These are phyloP conservation scores for Syzygium oleosum DNA, from an alignment of 345 rosid species.

Conservation along the genomic window DNA sequence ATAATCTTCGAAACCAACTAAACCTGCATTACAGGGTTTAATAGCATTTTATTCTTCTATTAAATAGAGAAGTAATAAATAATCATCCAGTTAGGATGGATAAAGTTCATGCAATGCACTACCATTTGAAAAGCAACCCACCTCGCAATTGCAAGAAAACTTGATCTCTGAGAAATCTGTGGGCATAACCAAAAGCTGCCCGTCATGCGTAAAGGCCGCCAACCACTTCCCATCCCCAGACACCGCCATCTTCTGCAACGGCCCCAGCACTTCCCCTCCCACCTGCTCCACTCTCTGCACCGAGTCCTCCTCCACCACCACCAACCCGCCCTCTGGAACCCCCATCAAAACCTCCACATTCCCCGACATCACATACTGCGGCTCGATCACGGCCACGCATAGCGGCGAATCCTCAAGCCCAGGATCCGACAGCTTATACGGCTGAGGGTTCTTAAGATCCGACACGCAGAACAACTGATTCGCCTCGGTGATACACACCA, in stretches of 20 bases:
- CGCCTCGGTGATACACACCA: conserved; percentile 79
- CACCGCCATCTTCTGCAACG: conserved; percentile 73
- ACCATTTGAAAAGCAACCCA: conserved; percentile 8
- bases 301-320: conserved; percentile 77
- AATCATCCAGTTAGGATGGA: neutral
- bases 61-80: neutral
- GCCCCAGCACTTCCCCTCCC: conserved; percentile 40
- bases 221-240: conserved; percentile 71
- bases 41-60: neutral
- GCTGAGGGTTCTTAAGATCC: conserved; percentile 60
- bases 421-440: conserved; percentile 50
- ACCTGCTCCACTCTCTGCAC: conserved; percentile 42
- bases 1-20: neutral
- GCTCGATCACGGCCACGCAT: conserved; percentile 80
- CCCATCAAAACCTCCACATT: conserved; percentile 74
- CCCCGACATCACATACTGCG: conserved; percentile 84
- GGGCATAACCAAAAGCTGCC: conserved; percentile 62
- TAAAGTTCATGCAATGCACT: neutral
- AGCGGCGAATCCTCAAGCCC: conserved; percentile 48
- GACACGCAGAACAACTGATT: conserved; percentile 54
- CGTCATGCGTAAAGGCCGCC: conserved; percentile 85
- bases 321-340: conserved; percentile 41
- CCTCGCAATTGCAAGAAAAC: conserved; percentile 74
- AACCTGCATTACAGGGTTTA: neutral
- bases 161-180: conserved; percentile 37